These are phyloP conservation scores for Pythium angustatum DNA, from an alignment of 352 stramenopile species.

Conservation along the genomic window DNA sequence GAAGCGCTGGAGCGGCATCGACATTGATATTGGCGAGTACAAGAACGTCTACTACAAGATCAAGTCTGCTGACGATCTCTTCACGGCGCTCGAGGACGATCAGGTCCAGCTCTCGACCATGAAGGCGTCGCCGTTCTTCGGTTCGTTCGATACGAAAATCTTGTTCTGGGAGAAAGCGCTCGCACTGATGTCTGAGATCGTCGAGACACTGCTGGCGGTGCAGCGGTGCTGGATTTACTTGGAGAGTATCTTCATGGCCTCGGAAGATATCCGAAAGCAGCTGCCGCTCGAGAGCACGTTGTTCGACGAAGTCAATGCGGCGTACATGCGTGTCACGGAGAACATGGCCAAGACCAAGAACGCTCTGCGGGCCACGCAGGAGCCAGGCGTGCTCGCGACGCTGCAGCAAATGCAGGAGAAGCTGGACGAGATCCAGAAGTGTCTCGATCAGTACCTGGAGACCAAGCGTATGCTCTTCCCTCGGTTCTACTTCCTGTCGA, in stretches of 20 bases:
- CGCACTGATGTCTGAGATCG: conserved; percentile 87
- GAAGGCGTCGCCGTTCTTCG: conserved; percentile 94
- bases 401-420: conserved; percentile 85
- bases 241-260: conserved; percentile 95
- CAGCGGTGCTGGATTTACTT: conserved; percentile 96
- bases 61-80: conserved; percentile 88
- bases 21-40: conserved; percentile 92
- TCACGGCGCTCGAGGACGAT: conserved; percentile 91
- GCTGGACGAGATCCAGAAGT: conserved; percentile 88
- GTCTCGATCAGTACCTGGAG: conserved; percentile 85
- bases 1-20: conserved; percentile 82
- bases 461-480: conserved; percentile 88
- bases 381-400: conserved; percentile 55
- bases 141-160: conserved; percentile 87
- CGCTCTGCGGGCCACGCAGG: conserved; percentile 66
- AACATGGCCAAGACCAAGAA: conserved; percentile 81
- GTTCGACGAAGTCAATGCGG: conserved; percentile 87
- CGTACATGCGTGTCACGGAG: conserved; percentile 75
- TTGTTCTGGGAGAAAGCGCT: conserved; percentile 88
- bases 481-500: conserved; percentile 89
- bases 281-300: conserved; percentile 83
- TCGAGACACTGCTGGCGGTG: conserved; percentile 87
- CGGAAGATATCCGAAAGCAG: conserved; percentile 94
- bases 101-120: conserved; percentile 92
- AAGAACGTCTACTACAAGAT: conserved; percentile 95